phyloP scores from a whole-genome alignment of 2,329 filamentous ascomycete species.

The Colletotrichum lupini region DNA sequence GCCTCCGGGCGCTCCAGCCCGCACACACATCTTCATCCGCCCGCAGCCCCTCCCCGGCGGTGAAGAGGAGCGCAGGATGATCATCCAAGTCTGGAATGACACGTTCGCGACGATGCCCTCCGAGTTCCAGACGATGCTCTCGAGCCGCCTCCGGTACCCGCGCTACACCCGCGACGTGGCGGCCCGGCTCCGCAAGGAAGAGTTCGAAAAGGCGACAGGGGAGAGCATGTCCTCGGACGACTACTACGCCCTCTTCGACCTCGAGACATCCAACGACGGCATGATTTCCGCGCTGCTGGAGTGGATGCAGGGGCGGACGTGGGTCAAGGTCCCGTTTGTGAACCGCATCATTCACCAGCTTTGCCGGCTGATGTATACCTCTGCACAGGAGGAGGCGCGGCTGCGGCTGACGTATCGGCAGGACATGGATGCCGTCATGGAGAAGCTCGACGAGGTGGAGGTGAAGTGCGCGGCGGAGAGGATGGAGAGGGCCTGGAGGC shows the following conservation, averaged over 20 bases:
- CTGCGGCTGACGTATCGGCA: slow-evolving; percentile 8
- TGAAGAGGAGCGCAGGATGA: background rate
- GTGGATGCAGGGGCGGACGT: slow-evolving; percentile 29
- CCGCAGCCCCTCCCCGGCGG: slow-evolving; percentile 5
- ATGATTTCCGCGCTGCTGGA: slow-evolving; percentile 27
- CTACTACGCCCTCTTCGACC: slow-evolving; percentile 31
- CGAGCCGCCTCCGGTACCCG: slow-evolving; percentile 17
- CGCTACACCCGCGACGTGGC: slow-evolving; percentile 15
- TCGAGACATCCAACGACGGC: slow-evolving; percentile 33
- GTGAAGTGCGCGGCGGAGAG: background rate
- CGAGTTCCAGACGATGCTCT: background rate
- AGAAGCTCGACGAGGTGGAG: background rate
- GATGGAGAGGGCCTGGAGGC: background rate
- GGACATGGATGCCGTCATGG: slow-evolving; percentile 3
- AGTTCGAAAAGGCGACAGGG: slow-evolving; percentile 28
- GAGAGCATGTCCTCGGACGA: slow-evolving; percentile 24
- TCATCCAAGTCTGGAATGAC: background rate
- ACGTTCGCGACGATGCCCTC: slow-evolving; percentile 1
- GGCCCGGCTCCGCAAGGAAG: slow-evolving; percentile 19
- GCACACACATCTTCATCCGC: slow-evolving; percentile 11
- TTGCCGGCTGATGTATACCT: slow-evolving; percentile 24
- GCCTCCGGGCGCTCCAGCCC: background rate
- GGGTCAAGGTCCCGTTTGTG: slow-evolving; percentile 25
- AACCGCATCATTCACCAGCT: slow-evolving; percentile 32
- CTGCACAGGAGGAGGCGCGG: slow-evolving; percentile 28